Evolutionary conservation across 2,329 filamentous ascomycete species (phyloP).

Genomic region (Hyphodiscus sp.): DNA sequence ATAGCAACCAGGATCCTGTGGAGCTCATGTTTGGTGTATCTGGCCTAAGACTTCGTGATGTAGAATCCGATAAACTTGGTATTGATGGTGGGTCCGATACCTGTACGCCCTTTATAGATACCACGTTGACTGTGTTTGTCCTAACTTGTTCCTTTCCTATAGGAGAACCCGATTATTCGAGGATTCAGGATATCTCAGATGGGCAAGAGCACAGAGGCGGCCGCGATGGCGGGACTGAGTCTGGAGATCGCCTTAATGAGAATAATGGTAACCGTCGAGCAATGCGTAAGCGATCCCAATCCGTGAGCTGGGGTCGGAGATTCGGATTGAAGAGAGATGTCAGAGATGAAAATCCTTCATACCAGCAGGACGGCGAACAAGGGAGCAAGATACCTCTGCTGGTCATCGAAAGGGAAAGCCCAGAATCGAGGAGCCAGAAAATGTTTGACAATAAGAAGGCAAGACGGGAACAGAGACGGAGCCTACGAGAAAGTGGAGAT

Average conservation of each 20-base stretch:
- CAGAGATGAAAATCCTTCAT: background rate
- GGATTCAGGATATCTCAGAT: no score
- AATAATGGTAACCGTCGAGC: background rate
- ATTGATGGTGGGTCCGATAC: background rate
- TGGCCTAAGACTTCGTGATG: no score
- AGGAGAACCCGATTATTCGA: no score
- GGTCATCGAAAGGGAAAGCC: constrained; percentile 18
- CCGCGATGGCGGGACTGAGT: background rate
- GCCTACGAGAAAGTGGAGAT: constrained; percentile 4
- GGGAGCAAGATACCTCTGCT: background rate
- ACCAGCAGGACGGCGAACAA: background rate
- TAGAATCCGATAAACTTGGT: background rate
- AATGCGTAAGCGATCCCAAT: background rate
- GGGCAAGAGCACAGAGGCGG: background rate
- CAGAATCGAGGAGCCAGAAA: constrained; percentile 19
- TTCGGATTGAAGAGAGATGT: background rate
- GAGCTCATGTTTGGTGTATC: constrained; percentile 1
- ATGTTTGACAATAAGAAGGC: constrained; percentile 15
- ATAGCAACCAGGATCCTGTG: background rate
- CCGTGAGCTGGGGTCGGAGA: background rate
- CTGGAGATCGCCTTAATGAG: background rate
- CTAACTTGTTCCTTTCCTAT: no score
- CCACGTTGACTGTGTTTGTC: no score
- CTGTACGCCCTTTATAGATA: background rate
- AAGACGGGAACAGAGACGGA: constrained; percentile 31